phyloP scores from a whole-genome alignment of 768 basidiomycete genomes.

The Hysterangium stoloniferum region DNA sequence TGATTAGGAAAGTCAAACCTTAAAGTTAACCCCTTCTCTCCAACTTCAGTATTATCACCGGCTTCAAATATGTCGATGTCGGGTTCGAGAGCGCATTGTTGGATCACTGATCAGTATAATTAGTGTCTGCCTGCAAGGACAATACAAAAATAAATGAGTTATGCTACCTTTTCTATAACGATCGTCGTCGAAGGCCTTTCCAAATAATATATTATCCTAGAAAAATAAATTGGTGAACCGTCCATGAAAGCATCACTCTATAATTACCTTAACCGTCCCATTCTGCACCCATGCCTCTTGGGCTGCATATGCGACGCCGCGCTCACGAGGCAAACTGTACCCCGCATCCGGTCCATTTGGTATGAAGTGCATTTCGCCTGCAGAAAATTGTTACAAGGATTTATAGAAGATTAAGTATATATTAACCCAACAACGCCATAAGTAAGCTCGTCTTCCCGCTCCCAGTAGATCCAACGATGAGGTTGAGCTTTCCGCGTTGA shows the following conservation, averaged over 20 bases:
- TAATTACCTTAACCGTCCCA: constrained; percentile 30
- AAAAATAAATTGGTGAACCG: not conserved
- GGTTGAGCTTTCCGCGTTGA: constrained; percentile 9
- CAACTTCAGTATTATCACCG: constrained; percentile 30
- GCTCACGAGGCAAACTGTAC: constrained; percentile 35
- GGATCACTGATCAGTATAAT: constrained; percentile 22
- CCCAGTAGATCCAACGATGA: constrained; percentile 12
- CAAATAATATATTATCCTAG: constrained; percentile 46
- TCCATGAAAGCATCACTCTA: not conserved
- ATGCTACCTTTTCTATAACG: constrained; percentile 34
- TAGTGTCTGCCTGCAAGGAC: constrained; percentile 7
- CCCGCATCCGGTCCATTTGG: constrained; percentile 27
- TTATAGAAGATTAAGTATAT: not conserved
- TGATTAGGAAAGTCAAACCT: constrained; percentile 10
- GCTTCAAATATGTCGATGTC: constrained; percentile 28
- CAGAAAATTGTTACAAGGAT: not conserved
- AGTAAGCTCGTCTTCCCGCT: constrained; percentile 9
- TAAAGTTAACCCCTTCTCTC: constrained; percentile 38
- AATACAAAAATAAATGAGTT: not conserved
- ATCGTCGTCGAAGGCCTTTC: constrained; percentile 35
- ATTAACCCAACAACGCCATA: constrained; percentile 23
- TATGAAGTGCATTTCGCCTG: constrained; percentile 27
- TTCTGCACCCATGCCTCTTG: constrained; percentile 46
- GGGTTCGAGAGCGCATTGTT: constrained; percentile 28
- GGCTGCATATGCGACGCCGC: constrained; percentile 39